These are phyloP conservation scores for Phytopythium helicoides DNA, from an alignment of 352 stramenopile species.

Conservation along the genomic window DNA sequence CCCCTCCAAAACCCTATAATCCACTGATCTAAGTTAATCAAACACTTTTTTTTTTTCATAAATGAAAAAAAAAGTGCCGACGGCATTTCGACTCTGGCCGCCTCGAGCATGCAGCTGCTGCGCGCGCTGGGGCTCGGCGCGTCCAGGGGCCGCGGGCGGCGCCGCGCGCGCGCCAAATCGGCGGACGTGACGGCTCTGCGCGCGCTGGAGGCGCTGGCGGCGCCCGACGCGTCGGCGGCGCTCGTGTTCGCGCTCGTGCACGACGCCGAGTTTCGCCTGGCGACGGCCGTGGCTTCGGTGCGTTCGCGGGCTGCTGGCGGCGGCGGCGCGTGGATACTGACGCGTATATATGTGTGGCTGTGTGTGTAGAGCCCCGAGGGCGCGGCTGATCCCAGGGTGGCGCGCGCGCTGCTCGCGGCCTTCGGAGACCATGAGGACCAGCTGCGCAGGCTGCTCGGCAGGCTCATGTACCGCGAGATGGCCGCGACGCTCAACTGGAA, in stretches of 20 bases:
- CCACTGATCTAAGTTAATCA: too few species aligned
- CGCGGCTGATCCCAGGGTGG: conserved; percentile 48
- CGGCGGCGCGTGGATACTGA: too few species aligned
- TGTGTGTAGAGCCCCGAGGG: conserved; percentile 12
- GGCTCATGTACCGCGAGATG: conserved; percentile 81
- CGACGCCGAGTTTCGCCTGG: conserved; percentile 71
- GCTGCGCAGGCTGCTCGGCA: conserved; percentile 55
- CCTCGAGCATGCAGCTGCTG: conserved; percentile 7
- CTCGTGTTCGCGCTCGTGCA: conserved; percentile 77
- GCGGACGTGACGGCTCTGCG: conserved; percentile 55
- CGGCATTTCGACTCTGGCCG: too few species aligned
- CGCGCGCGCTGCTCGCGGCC: conserved; percentile 67
- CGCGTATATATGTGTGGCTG: too few species aligned
- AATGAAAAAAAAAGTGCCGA: too few species aligned
- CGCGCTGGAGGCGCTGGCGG: conserved; percentile 62
- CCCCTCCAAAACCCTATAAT: too few species aligned
- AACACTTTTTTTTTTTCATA: too few species aligned
- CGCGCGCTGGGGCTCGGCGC: not conserved
- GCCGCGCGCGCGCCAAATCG: not conserved
- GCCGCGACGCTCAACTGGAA: conserved; percentile 78
- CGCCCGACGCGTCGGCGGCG: conserved; percentile 62
- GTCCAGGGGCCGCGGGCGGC: not conserved
- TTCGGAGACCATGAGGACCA: conserved; percentile 77
- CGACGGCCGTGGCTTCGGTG: conserved; percentile 53
- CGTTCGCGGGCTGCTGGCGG: too few species aligned